phyloP scores from a whole-genome alignment of 768 basidiomycete species.

The Chalciporus piperatus region DNA sequence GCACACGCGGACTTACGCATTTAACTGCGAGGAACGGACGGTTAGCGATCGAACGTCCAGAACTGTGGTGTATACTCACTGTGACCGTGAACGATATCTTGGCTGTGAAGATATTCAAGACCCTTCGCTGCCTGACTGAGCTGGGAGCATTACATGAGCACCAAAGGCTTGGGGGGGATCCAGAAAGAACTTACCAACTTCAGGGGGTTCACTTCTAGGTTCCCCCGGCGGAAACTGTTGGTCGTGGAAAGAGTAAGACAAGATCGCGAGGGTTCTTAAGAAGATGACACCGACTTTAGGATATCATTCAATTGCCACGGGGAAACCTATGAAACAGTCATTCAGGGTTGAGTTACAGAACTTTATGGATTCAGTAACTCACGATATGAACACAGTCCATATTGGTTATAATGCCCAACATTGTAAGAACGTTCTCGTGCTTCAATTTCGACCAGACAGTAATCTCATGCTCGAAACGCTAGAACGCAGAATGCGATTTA shows the following conservation, averaged over 20 bases:
- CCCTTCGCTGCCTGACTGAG: conserved; percentile 54
- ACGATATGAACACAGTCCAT: conserved; percentile 53
- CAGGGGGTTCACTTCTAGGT: conserved; percentile 39
- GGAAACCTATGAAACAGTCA: conserved; percentile 43
- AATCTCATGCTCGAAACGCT: conserved; percentile 61
- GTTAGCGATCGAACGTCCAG: not conserved
- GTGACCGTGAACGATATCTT: conserved; percentile 57
- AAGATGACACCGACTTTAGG: conserved; percentile 40
- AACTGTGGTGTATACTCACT: conserved; percentile 38
- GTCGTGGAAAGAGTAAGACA: not conserved
- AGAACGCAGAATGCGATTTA: not conserved
- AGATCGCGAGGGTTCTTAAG: not conserved
- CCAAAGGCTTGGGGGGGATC: too few relatives aligned
- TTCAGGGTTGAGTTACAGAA: not conserved
- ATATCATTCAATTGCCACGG: conserved; percentile 63
- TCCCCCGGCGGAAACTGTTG: conserved; percentile 39
- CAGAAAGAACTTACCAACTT: conserved; percentile 36
- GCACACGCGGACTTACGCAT: conserved; percentile 44
- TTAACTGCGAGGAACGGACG: conserved; percentile 40
- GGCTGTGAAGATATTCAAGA: conserved; percentile 52
- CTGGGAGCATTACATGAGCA: conserved; percentile 29
- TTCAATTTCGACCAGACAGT: conserved; percentile 50
- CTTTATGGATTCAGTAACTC: conserved; percentile 1
- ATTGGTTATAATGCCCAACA: conserved; percentile 56
- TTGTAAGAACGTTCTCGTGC: conserved; percentile 44